Conservation (phyloP, 2,329 filamentous ascomycete species). For the Didymella arachidicola region DNA sequence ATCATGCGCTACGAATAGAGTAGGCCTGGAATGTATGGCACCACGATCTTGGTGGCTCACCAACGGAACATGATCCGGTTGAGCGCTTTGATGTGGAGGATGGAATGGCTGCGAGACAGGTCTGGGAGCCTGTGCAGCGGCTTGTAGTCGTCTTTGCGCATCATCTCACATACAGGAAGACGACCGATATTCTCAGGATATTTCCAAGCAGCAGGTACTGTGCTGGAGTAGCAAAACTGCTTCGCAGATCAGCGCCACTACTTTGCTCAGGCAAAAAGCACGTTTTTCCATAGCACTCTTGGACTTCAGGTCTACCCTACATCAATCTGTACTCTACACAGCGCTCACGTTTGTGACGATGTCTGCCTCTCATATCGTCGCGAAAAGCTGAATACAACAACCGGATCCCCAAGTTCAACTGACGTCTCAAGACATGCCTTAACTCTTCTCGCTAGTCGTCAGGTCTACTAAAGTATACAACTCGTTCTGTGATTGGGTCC, state of each 20-base stretch:
- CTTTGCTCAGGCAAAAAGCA: neutral
- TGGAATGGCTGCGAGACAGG: neutral
- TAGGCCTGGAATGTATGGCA: slow-evolving; percentile 12
- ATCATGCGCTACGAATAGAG: slow-evolving; percentile 24
- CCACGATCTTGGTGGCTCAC: slow-evolving; percentile 25
- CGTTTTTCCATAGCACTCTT: neutral
- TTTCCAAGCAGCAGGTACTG: neutral
- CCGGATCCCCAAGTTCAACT: neutral
- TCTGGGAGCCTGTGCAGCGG: slow-evolving; percentile 6
- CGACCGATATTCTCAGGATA: neutral
- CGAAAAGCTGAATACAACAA: neutral
- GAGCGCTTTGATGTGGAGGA: slow-evolving; percentile 6
- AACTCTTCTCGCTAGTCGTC: too few species aligned
- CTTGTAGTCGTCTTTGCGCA: neutral
- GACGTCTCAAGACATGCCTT: neutral
- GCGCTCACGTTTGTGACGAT: neutral
- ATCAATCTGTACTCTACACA: too few species aligned
- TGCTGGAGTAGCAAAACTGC: neutral
- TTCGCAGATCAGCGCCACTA: neutral
- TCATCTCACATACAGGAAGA: neutral
- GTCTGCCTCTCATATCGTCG: neutral
- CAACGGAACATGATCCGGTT: slow-evolving; percentile 15
- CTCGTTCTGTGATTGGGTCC: too few species aligned
- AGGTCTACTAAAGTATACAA: too few species aligned
- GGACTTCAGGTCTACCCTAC: neutral